Percentiles rank a stretch among this genome's conserved stretches.
Conservation (phyloP, 768 basidiomycete genomes). For the Goffeauzyma gilvescens region DNA sequence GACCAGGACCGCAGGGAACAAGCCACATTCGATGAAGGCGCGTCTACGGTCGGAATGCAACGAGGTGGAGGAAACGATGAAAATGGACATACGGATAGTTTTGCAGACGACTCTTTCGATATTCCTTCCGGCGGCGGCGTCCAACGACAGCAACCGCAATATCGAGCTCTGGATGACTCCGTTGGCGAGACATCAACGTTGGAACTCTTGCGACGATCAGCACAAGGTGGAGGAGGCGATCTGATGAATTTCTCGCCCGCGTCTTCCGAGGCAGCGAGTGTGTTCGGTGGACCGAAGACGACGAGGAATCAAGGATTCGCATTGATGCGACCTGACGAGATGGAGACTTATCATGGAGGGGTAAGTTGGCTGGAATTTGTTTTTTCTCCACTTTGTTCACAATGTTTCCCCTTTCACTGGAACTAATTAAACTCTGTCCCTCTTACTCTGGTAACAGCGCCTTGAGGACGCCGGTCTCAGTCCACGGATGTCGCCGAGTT, state of each 20-base stretch:
- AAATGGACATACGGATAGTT: neutral
- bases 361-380: neutral
- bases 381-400: neutral
- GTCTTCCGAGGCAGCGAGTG: constrained; percentile 8
- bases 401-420: too few species aligned
- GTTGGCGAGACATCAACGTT: too few species aligned
- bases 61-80: constrained; percentile 2
- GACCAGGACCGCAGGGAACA: neutral
- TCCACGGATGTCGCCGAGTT: constrained; percentile 6
- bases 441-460: neutral
- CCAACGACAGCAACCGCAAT: too few species aligned
- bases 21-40: neutral
- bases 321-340: constrained; percentile 25
- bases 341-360: constrained; percentile 28
- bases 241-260: constrained; percentile 4
- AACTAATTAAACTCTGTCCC: neutral
- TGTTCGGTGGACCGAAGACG: neutral
- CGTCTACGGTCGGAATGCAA: constrained; percentile 6
- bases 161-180: too few species aligned
- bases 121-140: too few species aligned
- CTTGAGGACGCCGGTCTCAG: constrained; percentile 10
- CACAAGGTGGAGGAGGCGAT: constrained; percentile 3
- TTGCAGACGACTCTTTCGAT: too few species aligned
- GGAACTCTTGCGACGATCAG: neutral
- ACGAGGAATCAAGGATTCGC: constrained; percentile 13